phyloP scores from a whole-genome alignment of 345 rosid genomes.

The Gossypium anomalum region DNA sequence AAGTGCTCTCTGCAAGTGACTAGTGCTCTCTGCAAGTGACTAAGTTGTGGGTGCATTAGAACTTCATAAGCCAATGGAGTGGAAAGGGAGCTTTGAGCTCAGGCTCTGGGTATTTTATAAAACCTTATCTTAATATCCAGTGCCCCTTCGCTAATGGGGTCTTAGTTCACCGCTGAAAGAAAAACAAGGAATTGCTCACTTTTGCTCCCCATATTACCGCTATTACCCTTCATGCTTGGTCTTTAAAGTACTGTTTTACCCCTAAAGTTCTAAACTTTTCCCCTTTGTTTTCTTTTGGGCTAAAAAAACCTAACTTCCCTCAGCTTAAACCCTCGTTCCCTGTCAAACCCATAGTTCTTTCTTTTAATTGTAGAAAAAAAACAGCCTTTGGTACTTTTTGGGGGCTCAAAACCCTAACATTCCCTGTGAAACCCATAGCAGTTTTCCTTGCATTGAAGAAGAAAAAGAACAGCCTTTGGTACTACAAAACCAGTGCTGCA shows the following conservation, averaged over 20 bases:
- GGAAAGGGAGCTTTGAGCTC: neutral
- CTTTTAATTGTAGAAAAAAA: neutral
- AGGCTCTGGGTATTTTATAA: neutral
- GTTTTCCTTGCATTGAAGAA: neutral
- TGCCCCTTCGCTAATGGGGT: neutral
- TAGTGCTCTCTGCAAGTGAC: neutral
- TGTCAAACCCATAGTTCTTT: neutral
- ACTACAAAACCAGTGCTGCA: neutral
- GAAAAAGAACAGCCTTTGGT: neutral
- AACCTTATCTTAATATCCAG: constrained; percentile 3
- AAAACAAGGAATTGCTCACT: neutral
- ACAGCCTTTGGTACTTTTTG: neutral
- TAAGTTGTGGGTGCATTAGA: neutral
- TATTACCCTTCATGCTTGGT: neutral
- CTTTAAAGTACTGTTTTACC: neutral
- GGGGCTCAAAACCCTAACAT: neutral
- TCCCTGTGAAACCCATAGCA: neutral
- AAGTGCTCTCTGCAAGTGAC: neutral
- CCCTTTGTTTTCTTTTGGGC: neutral
- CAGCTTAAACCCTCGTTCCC: neutral
- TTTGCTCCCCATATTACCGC: neutral
- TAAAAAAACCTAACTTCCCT: neutral
- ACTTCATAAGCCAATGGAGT: neutral
- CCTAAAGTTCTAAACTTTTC: neutral
- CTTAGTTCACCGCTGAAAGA: neutral